Percentiles rank a stretch among this genome's conserved stretches.
Evolutionary conservation across 1,284 basidiomycete species (phyloP).

Genomic region (Tetrapyrgos nigripes): DNA sequence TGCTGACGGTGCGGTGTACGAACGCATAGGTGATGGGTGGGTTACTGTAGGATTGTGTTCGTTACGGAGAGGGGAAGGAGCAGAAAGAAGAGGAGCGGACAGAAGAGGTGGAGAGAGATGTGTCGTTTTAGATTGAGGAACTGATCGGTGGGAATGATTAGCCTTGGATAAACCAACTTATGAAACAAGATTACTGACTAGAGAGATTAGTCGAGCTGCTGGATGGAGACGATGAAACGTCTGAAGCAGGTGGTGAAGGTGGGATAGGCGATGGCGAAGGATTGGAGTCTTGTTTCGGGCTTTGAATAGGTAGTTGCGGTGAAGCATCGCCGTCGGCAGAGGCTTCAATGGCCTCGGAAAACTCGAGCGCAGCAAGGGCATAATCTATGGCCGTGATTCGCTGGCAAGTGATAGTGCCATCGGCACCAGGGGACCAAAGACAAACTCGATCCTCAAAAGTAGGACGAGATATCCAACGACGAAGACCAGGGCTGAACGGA

Average conservation of each 20-base stretch:
- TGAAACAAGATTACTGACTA: conserved; percentile 18
- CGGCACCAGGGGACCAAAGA: conserved; percentile 53
- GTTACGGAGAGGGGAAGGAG: conserved; percentile 62
- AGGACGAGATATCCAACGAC: conserved; percentile 70
- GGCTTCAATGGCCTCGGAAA: conserved; percentile 66
- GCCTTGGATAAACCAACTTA: not conserved
- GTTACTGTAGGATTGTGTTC: conserved; percentile 36
- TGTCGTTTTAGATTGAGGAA: conserved; percentile 9
- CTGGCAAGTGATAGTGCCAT: conserved; percentile 42
- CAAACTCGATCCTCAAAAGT: conserved; percentile 76
- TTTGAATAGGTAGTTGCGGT: not conserved
- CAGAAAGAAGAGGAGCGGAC: conserved; percentile 45
- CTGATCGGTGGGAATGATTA: not conserved
- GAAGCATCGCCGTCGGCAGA: conserved; percentile 48
- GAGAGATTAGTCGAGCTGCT: conserved; percentile 22
- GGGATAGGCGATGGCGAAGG: conserved; percentile 8
- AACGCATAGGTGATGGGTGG: conserved; percentile 2
- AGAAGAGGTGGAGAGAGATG: too few species aligned
- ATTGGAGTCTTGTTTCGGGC: not conserved
- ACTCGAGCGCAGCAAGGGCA: conserved; percentile 78
- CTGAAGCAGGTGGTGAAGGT: conserved; percentile 2
- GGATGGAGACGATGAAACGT: conserved; percentile 21
- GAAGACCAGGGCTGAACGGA: conserved; percentile 60
- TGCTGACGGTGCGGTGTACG: not conserved
- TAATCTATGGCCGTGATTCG: conserved; percentile 53